These are phyloP conservation scores for Collybia sordida DNA, from an alignment of 768 basidiomycete genomes.

Conservation along the genomic window DNA sequence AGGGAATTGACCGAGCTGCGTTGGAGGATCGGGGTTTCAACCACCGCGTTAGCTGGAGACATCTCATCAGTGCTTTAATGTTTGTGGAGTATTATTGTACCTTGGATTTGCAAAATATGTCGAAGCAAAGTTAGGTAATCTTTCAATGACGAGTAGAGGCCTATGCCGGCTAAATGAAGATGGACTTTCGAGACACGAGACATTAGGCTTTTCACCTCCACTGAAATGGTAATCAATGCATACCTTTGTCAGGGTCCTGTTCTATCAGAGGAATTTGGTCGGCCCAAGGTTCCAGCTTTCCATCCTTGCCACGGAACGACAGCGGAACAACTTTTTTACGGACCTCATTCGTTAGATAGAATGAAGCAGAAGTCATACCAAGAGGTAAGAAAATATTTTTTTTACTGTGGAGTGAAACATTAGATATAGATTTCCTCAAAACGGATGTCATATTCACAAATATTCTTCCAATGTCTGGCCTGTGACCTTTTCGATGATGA, in stretches of 20 bases:
- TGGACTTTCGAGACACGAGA: constrained; percentile 7
- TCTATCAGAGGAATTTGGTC: constrained; percentile 9
- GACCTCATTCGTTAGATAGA: constrained; percentile 15
- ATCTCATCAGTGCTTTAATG: background rate
- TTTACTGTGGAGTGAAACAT: constrained; percentile 7
- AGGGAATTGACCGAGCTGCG: constrained; percentile 6
- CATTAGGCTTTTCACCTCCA: background rate
- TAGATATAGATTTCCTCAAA: background rate
- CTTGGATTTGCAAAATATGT: constrained; percentile 11
- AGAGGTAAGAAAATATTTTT: constrained; percentile 20
- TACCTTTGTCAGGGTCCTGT: constrained; percentile 16
- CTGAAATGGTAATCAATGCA: background rate
- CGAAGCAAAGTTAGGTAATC: constrained; percentile 18
- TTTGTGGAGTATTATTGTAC: background rate
- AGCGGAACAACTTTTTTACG: constrained; percentile 10
- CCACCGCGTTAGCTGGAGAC: constrained; percentile 10
- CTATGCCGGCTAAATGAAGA: constrained; percentile 15
- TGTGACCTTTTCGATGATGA: constrained; percentile 25
- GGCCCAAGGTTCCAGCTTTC: constrained; percentile 13
- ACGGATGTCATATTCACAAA: constrained; percentile 15
- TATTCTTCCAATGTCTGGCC: constrained; percentile 27
- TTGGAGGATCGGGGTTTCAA: constrained; percentile 11
- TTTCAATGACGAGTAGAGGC: constrained; percentile 15
- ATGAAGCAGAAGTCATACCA: constrained; percentile 16
- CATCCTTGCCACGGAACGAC: constrained; percentile 9